These are phyloP conservation scores for Magnaporthales sp. DNA, from an alignment of 2,329 filamentous ascomycete species.

Conservation along the genomic window DNA sequence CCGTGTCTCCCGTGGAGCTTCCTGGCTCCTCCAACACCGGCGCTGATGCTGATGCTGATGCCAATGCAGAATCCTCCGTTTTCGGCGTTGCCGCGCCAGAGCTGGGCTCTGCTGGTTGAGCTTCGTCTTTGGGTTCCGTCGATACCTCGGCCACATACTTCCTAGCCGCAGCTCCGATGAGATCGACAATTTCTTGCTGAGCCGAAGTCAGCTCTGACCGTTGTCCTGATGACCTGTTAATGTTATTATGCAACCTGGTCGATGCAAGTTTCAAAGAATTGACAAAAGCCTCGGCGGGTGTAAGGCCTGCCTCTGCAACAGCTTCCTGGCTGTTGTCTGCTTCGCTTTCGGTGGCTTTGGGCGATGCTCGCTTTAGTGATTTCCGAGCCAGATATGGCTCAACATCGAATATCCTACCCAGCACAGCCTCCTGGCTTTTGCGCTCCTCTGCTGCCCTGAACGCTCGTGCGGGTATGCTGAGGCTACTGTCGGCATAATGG, in stretches of 20 bases:
- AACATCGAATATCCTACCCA: conserved; percentile 44
- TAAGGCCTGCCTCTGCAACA: conserved; percentile 16
- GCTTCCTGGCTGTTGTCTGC: conserved; percentile 14
- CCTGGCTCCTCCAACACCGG: neutral
- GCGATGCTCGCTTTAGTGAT: conserved; percentile 15
- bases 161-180: conserved; percentile 40
- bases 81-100: neutral
- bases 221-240: conserved; percentile 24
- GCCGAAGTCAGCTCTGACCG: neutral
- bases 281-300: conserved; percentile 24
- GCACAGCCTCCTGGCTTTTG: conserved; percentile 43
- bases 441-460: conserved; percentile 43
- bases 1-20: neutral
- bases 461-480: conserved; percentile 32
- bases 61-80: neutral
- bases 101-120: neutral
- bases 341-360: conserved; percentile 7
- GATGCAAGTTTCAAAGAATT: conserved; percentile 30
- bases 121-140: conserved; percentile 10
- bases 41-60: neutral
- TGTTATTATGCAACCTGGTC: conserved; percentile 31
- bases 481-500: conserved; percentile 22
- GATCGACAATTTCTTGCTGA: conserved; percentile 39
- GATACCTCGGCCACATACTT: conserved; percentile 37
- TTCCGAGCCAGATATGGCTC: conserved; percentile 30